Evolutionary conservation across 345 rosid genomes (phyloP), one percentile per base, ranked within the genome.

Genomic region (Moringa oleifera): DNA sequence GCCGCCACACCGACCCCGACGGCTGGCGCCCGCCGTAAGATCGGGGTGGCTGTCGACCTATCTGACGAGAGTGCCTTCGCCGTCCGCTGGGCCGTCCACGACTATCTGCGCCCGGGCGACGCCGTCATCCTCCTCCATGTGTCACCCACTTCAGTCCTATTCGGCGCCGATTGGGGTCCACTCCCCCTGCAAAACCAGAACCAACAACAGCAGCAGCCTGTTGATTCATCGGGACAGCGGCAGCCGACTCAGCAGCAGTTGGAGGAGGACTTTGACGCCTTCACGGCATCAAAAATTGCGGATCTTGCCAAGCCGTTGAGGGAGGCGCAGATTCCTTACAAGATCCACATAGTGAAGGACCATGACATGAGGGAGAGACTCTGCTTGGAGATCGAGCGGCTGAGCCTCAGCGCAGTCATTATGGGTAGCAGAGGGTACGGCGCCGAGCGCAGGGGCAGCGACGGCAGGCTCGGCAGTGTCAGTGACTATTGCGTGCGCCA

Each of bases 111-210:
- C 36, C 90, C 90, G 13, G 99, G 97, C 0, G 97, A 94, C 63
- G 92, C 92, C 47, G 96, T 90, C 71, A 69, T 94, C 73, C 85
- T 94, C 58, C 85, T 94, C 80, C 99, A 94, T 70, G 99, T 94
- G n/a, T 83, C 95, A 46, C 95, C 99, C 7, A 94, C 99, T 59
- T 88, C 95, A 69, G 92, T 88, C 33, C 92, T 94, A 57, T 90
- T 79, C 70, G 99, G 99, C 59, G 99, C 99, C 55, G 99, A 94
- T 60, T 94, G 99, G 97, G 99, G 96, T 33, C 96, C 97, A 0
- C 86, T 86, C 22, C 86, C 95, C 59, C 81, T 72, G n/a, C n/a
- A n/a, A n/a, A n/a, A n/a, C n/a, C n/a, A n/a, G n/a, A n/a, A n/a
- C 73, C 81, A 72, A 21, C 72, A 67, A 31, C 65, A 61, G 55